Evolutionary conservation across 257 asterid genomes (phyloP).

Genomic region (Leonotis leonurus): DNA sequence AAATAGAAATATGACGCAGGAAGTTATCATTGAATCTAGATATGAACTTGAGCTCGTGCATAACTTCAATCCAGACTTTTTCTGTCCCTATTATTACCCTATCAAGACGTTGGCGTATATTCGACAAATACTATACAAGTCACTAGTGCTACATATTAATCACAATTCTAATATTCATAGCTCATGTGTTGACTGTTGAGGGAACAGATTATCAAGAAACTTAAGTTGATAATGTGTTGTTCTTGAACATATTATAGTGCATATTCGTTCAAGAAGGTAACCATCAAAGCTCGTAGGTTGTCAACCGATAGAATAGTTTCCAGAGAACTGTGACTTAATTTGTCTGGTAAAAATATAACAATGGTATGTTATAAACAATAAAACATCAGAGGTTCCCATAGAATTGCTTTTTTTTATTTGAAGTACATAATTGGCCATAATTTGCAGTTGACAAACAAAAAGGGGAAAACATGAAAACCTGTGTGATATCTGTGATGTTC

Average conservation of each 20-base stretch:
- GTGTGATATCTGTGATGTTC: conserved; percentile 76
- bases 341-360: too few relatives aligned
- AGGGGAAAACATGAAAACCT: conserved; percentile 32
- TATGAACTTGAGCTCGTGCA: neutral
- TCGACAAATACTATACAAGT: neutral
- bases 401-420: too few relatives aligned
- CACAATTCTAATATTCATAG: neutral
- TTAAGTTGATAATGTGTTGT: neutral
- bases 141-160: neutral
- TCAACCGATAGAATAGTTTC: neutral
- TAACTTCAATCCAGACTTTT: neutral
- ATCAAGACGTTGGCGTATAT: neutral
- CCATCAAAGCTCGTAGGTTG: neutral
- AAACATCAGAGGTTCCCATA: too few relatives aligned
- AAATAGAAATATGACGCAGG: neutral
- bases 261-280: neutral
- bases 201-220: neutral
- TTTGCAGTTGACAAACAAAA: neutral
- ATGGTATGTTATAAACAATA: too few relatives aligned
- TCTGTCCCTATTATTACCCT: neutral
- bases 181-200: neutral
- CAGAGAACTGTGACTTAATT: neutral
- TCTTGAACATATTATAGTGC: neutral
- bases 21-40: neutral
- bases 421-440: too few relatives aligned